Percentiles rank a stretch among this genome's conserved stretches.
Conservation (phyloP, 345 rosid genomes). For the Ceriops zippeliana region DNA sequence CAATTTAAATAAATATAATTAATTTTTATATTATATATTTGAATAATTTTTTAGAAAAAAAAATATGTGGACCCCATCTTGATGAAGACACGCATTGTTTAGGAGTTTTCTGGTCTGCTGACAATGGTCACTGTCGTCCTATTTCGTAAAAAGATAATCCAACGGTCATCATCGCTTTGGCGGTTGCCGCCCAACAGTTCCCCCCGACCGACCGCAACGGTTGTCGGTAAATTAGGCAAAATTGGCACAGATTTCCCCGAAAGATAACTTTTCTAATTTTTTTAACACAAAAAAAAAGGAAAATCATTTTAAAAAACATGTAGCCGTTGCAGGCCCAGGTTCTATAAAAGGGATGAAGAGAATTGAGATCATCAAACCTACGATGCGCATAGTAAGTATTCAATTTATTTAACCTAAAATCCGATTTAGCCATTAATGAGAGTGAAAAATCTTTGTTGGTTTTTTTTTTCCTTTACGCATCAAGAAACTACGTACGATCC, state of each 20-base stretch:
- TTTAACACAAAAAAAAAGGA: background rate
- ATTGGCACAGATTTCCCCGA: slow-evolving; percentile 4
- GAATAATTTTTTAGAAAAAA: no score
- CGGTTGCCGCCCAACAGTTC: slow-evolving; percentile 75
- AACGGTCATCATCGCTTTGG: slow-evolving; percentile 40
- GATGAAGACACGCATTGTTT: slow-evolving; percentile 40
- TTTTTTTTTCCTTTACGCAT: background rate
- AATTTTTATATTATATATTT: no score
- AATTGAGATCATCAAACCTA: background rate
- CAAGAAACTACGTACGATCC: no score
- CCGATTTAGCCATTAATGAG: background rate
- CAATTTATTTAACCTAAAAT: background rate
- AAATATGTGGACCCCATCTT: slow-evolving; percentile 15
- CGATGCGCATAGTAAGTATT: slow-evolving; percentile 3
- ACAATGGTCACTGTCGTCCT: slow-evolving; percentile 43
- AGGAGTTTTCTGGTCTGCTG: slow-evolving; percentile 23
- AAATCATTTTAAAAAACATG: background rate
- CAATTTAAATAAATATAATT: no score
- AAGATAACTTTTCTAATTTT: background rate
- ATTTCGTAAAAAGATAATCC: slow-evolving; percentile 35
- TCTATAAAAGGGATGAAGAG: slow-evolving; percentile 39
- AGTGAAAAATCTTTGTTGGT: background rate
- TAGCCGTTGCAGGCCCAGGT: slow-evolving; percentile 42
- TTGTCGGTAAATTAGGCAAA: slow-evolving; percentile 45
- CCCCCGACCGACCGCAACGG: slow-evolving; percentile 35